phyloP scores from a whole-genome alignment of 2,329 filamentous ascomycete genomes.

The Sporothrix dimorphospora region DNA sequence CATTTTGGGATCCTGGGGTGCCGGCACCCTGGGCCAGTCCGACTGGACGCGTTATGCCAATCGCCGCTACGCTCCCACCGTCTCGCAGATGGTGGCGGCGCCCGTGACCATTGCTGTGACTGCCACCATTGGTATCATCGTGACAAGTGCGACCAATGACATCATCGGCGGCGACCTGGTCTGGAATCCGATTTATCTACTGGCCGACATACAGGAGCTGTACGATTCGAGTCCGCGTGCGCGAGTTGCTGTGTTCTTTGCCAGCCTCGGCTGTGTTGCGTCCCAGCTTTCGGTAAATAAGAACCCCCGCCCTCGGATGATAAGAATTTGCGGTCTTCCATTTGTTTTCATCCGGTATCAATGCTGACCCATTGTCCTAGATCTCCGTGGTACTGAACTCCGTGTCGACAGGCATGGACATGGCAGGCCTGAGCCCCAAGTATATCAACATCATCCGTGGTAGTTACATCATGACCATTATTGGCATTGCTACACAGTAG shows the following conservation, averaged over 20 bases:
- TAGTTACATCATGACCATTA: slow-evolving; percentile 30
- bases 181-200: slow-evolving; percentile 49
- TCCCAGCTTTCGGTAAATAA: slow-evolving; percentile 37
- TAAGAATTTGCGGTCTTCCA: not conserved
- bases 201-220: slow-evolving; percentile 38
- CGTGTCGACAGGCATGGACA: slow-evolving; percentile 57
- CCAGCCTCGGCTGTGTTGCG: slow-evolving; percentile 42
- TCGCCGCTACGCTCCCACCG: slow-evolving; percentile 44
- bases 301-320: no score
- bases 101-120: slow-evolving; percentile 38
- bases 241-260: slow-evolving; percentile 52
- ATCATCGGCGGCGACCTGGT: slow-evolving; percentile 43
- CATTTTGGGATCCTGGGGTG: slow-evolving; percentile 49
- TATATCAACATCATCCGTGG: slow-evolving; percentile 61
- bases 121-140: slow-evolving; percentile 44
- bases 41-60: slow-evolving; percentile 50
- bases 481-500: slow-evolving; percentile 28
- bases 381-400: slow-evolving; percentile 46
- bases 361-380: not conserved
- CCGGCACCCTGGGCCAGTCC: slow-evolving; percentile 50
- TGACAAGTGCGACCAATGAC: slow-evolving; percentile 37
- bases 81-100: slow-evolving; percentile 40
- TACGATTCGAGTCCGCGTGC: slow-evolving; percentile 37
- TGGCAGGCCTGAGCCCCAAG: slow-evolving; percentile 54
- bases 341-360: no score